phyloP scores from a whole-genome alignment of 2,329 filamentous ascomycete species.

The Pseudocercospora crystallina region DNA sequence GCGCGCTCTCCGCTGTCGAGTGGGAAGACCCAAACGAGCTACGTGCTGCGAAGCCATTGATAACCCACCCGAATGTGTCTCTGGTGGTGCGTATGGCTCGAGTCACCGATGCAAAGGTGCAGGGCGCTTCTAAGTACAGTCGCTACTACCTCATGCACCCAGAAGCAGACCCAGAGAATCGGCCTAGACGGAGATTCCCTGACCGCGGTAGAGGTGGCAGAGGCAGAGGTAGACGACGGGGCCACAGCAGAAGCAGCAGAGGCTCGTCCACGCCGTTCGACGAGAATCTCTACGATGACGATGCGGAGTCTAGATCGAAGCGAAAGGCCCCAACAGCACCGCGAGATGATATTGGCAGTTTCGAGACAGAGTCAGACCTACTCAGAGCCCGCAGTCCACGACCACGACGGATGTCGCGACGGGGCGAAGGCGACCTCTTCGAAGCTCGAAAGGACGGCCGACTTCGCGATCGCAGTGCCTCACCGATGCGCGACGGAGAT shows the following conservation, averaged over 20 bases:
- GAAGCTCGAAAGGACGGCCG: slow-evolving; percentile 41
- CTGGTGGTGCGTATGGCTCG: slow-evolving; percentile 75
- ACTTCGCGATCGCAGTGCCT: slow-evolving; percentile 60
- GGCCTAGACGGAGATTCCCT: slow-evolving; percentile 48
- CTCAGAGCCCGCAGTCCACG: slow-evolving; percentile 13
- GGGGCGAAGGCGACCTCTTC: slow-evolving; percentile 35
- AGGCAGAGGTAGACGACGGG: slow-evolving; percentile 63
- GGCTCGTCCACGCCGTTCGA: slow-evolving; percentile 55
- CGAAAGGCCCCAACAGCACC: no score
- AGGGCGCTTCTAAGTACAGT: slow-evolving; percentile 75
- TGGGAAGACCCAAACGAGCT: slow-evolving; percentile 55
- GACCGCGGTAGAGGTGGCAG: slow-evolving; percentile 36
- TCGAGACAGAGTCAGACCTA: slow-evolving; percentile 23
- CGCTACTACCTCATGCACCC: slow-evolving; percentile 91
- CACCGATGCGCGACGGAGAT: slow-evolving; percentile 52
- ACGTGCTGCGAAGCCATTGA: slow-evolving; percentile 63
- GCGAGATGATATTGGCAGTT: slow-evolving; percentile 18
- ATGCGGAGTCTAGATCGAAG: slow-evolving; percentile 31
- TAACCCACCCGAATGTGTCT: slow-evolving; percentile 65
- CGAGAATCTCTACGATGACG: slow-evolving; percentile 81
- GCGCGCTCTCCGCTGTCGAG: slow-evolving; percentile 45
- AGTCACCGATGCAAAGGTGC: slow-evolving; percentile 74
- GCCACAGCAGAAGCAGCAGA: slow-evolving; percentile 36
- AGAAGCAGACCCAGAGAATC: slow-evolving; percentile 79
- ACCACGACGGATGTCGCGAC: slow-evolving; percentile 12